Conservation (phyloP, 441 rosid species). For the Bruguiera hainesii region DNA sequence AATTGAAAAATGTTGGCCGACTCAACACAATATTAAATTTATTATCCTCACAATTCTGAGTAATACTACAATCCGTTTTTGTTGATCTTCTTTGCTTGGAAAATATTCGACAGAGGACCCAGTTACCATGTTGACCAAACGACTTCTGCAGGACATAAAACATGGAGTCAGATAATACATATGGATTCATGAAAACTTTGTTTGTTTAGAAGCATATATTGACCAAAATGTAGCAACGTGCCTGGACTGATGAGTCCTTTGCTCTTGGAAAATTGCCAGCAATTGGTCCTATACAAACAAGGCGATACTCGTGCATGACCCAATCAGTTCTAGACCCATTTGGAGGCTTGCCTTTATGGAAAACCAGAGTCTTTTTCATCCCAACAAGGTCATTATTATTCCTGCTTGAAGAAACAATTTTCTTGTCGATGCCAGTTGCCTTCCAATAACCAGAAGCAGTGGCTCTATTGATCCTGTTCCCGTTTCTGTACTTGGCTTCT, state of each 20-base stretch:
- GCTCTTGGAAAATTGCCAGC: slow-evolving; percentile 7
- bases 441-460: slow-evolving; percentile 79
- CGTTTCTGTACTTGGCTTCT: slow-evolving; percentile 62
- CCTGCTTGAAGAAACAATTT: slow-evolving; percentile 34
- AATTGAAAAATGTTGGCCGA: slow-evolving; percentile 21
- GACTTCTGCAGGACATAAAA: slow-evolving; percentile 19
- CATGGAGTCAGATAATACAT: neutral
- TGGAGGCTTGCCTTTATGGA: slow-evolving; percentile 52
- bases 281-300: slow-evolving; percentile 19
- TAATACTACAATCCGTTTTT: neutral
- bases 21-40: neutral
- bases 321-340: slow-evolving; percentile 56
- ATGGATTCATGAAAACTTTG: too few relatives aligned
- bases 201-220: too few relatives aligned
- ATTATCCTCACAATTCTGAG: neutral
- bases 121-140: slow-evolving; percentile 28
- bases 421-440: slow-evolving; percentile 56
- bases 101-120: slow-evolving; percentile 48
- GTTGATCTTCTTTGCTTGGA: slow-evolving; percentile 31
- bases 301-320: slow-evolving; percentile 81
- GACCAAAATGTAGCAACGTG: slow-evolving; percentile 7
- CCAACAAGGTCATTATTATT: slow-evolving; percentile 33
- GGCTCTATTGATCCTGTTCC: slow-evolving; percentile 54
- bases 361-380: slow-evolving; percentile 69
- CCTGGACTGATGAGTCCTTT: slow-evolving; percentile 23